phyloP scores from a whole-genome alignment of 2,329 filamentous ascomycete genomes.

The Hirsutella thompsonii region DNA sequence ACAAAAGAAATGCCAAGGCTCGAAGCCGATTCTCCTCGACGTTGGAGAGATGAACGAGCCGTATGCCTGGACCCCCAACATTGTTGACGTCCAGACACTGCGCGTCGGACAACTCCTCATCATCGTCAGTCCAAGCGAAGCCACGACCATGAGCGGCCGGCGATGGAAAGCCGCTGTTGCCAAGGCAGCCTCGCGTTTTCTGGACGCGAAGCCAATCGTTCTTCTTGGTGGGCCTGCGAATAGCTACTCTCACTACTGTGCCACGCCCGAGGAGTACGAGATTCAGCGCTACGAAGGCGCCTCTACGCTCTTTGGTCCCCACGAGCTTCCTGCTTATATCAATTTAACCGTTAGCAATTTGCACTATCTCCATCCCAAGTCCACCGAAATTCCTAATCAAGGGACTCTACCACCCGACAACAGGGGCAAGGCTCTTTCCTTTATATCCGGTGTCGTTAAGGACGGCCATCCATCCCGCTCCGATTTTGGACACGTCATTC shows the following conservation, averaged over 20 bases:
- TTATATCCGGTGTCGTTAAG: constrained; percentile 68
- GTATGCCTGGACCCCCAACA: constrained; percentile 82
- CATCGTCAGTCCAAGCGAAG: constrained; percentile 75
- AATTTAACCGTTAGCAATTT: constrained; percentile 61
- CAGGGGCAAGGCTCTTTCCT: constrained; percentile 58
- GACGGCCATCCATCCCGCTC: constrained; percentile 56
- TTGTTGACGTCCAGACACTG: constrained; percentile 78
- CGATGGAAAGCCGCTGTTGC: constrained; percentile 68
- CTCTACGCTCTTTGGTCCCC: constrained; percentile 74
- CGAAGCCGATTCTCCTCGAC: constrained; percentile 79
- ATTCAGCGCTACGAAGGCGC: constrained; percentile 93
- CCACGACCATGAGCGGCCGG: constrained; percentile 82
- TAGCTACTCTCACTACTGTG: constrained; percentile 74
- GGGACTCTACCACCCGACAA: constrained; percentile 68
- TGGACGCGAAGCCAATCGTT: constrained; percentile 50
- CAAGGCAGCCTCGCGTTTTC: constrained; percentile 31
- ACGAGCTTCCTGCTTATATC: constrained; percentile 77
- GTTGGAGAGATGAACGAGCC: constrained; percentile 69
- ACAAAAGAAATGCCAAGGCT: constrained; percentile 63
- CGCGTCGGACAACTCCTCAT: constrained; percentile 77
- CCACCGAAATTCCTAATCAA: constrained; percentile 24
- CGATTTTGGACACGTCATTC: constrained; percentile 55
- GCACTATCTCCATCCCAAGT: constrained; percentile 23
- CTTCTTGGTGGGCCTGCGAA: constrained; percentile 84
- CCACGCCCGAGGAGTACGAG: constrained; percentile 67